Percentiles rank a stretch among this genome's conserved stretches.
These are phyloP conservation scores for Tetrastigma voinierianum DNA, from an alignment of 164 flowering plant species.

Conservation along the genomic window DNA sequence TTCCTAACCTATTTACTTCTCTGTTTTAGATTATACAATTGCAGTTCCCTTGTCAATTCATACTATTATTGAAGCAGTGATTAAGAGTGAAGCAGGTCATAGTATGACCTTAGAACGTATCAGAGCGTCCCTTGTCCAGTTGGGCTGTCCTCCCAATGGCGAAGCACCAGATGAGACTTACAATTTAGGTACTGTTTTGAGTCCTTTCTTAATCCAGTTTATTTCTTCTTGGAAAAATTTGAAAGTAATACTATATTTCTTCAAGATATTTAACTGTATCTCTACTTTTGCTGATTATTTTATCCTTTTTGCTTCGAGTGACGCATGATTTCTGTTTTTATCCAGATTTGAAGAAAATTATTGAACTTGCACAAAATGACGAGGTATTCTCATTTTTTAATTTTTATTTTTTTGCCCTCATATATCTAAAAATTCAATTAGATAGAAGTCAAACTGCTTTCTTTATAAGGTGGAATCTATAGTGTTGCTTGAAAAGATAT, in stretches of 20 bases:
- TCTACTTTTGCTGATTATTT: too few relatives aligned
- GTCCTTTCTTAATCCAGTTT: background rate
- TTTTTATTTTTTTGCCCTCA: background rate
- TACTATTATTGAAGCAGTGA: conserved; percentile 71
- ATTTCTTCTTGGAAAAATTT: background rate
- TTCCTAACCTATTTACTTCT: too few relatives aligned
- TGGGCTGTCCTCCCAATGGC: conserved; percentile 34
- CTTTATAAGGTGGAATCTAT: conserved; percentile 72
- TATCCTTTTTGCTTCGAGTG: background rate
- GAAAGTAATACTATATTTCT: too few relatives aligned
- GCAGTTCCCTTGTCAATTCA: conserved; percentile 65
- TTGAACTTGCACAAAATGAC: conserved; percentile 57
- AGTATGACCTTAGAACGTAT: conserved; percentile 69
- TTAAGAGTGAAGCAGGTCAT: conserved; percentile 63
- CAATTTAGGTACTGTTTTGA: conserved; percentile 49
- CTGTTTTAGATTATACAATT: conserved; percentile 13
- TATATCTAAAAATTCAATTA: background rate
- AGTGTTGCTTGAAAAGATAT: conserved; percentile 67
- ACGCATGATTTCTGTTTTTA: conserved; percentile 2
- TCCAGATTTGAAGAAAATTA: conserved; percentile 63
- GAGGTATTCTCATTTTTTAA: conserved; percentile 54
- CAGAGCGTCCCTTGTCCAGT: conserved; percentile 51
- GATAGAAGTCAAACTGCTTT: background rate
- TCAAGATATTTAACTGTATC: too few relatives aligned
- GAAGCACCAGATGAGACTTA: conserved; percentile 46